Percentiles rank a stretch among this genome's conserved stretches.
Evolutionary conservation across 202 grass and related monocot genomes (phyloP).

Genomic region (Carex sylvatica): DNA sequence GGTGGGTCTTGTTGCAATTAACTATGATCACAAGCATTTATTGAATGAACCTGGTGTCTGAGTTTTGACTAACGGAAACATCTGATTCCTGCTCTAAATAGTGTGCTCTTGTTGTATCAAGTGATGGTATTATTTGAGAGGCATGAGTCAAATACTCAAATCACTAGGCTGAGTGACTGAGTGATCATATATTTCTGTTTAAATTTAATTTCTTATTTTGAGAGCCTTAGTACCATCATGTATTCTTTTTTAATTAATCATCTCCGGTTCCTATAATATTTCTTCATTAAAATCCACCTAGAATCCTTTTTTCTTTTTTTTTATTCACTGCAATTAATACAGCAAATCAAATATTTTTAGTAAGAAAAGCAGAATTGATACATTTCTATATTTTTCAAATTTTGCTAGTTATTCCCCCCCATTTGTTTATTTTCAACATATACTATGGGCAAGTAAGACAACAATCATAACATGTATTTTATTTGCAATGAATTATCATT

Average conservation of each 20-base stretch:
- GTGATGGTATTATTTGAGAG: not conserved
- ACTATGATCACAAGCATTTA: not conserved
- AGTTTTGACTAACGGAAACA: conserved; percentile 2
- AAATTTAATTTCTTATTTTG: not conserved
- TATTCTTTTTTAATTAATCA: not conserved
- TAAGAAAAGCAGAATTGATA: too few species aligned
- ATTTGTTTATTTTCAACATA: too few species aligned
- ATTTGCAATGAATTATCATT: not conserved
- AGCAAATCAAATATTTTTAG: too few species aligned
- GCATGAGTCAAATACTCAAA: conserved; percentile 7
- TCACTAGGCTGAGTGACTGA: not conserved
- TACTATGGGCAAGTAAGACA: not conserved
- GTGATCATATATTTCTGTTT: not conserved
- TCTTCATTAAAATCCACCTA: not conserved
- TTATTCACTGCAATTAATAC: too few species aligned
- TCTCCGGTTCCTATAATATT: not conserved
- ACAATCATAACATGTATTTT: not conserved
- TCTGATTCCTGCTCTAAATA: not conserved
- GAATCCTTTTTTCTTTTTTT: too few species aligned
- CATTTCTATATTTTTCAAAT: too few species aligned
- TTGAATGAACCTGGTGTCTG: not conserved
- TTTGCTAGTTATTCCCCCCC: too few species aligned
- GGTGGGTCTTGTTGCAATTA: not conserved
- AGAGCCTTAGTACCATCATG: not conserved
- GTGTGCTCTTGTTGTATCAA: not conserved